These are phyloP conservation scores for Tetrahymena malaccensis DNA, from an alignment of 73 alveolate species.

Conservation along the genomic window DNA sequence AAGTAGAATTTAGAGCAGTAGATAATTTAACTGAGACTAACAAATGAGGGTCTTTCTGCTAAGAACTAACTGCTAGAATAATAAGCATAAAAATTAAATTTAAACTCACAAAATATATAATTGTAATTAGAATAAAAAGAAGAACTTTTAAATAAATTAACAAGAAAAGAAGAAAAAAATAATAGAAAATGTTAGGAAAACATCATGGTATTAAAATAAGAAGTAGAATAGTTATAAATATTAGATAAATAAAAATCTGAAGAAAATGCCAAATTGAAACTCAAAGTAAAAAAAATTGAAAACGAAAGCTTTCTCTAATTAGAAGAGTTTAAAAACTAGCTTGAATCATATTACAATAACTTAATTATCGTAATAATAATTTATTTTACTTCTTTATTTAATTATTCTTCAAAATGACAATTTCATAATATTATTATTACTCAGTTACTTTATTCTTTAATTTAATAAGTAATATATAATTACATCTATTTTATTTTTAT, in stretches of 20 bases:
- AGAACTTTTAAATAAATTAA: background rate
- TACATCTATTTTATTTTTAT: background rate
- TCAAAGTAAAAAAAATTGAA: background rate
- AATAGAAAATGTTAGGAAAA: background rate
- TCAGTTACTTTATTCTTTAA: too few relatives aligned
- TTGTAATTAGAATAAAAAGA: background rate
- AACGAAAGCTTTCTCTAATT: background rate
- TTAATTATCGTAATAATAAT: background rate
- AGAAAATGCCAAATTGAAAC: background rate
- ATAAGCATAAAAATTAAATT: background rate
- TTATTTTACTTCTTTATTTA: too few relatives aligned
- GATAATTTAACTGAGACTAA: background rate
- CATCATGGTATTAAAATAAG: background rate
- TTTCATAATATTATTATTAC: too few relatives aligned
- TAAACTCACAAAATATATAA: background rate
- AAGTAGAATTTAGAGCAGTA: background rate
- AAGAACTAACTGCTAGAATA: background rate
- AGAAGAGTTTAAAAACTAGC: background rate
- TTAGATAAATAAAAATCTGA: background rate
- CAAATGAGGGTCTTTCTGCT: background rate
- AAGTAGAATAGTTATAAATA: background rate
- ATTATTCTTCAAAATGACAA: too few relatives aligned
- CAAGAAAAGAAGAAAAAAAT: background rate
- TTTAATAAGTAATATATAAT: too few relatives aligned
- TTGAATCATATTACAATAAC: background rate